Evolutionary conservation across 306 rosid species (phyloP), one percentile per base, ranked within the genome.

Genomic region (Senna siamea): DNA sequence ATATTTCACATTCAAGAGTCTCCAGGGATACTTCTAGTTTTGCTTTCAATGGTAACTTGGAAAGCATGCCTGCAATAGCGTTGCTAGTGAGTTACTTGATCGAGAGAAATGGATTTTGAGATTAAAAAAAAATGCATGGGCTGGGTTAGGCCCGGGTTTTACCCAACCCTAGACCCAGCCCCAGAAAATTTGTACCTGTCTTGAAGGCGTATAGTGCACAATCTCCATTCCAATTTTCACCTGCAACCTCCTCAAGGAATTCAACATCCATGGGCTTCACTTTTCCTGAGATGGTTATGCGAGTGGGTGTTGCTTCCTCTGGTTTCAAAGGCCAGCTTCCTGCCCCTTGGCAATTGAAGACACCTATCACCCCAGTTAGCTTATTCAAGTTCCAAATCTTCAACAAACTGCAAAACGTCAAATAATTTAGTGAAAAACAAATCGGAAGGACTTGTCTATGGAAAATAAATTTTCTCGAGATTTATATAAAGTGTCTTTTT

Each of bases 311-410:
- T 1, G 43, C 10, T 72, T 80, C 81, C 15, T 32, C 73, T 47
- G 88, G 13, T 78, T 76, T 84, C 66, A 84, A 44, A n/a, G 88
- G 91, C 96, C 91, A 90, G 68, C 66, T 56, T 73, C 91, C 96
- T 22, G 89, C 80, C 79, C 89, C 91, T 83, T 90, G 96, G 88
- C 93, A 90, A 70, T 90, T 90, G 17, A 88, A 86, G 35, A 88
- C 80, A 0, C 96, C 96, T 2, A 88, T 8, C 38, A 88, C 79
- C 59, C 96, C 96, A 1, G 83, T 63, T 15, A 90, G 59, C 82
- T 75, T 81, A 44, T 90, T 90, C 82, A 90, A 50, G 84, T 86
- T 90, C 93, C 96, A 88, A 64, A 90, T 84, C 71, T 90, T 90
- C 82, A 86, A 50, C 79, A 90, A 32, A 72, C 90, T 90, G 86